These are phyloP conservation scores for Mayamaea pseudoterrestris DNA, from an alignment of 108 stramenopile genomes.

Conservation along the genomic window DNA sequence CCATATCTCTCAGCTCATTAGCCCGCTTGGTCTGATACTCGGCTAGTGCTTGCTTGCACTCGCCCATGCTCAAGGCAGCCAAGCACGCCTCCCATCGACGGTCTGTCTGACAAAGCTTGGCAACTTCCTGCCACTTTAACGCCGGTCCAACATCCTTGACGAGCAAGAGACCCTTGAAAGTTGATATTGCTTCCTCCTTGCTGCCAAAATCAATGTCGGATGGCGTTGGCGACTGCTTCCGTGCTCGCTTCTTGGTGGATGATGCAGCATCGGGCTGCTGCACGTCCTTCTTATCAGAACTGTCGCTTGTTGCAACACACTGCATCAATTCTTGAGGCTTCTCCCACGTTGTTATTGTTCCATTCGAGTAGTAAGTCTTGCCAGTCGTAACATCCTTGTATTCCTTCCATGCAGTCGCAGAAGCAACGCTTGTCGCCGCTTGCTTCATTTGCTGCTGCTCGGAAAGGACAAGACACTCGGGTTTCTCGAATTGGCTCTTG, in stretches of 20 bases:
- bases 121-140: constrained; percentile 65
- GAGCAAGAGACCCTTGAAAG: constrained; percentile 70
- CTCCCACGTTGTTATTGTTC: constrained; percentile 65
- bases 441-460: constrained; percentile 1
- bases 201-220: constrained; percentile 25
- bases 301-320: not conserved
- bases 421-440: constrained; percentile 7
- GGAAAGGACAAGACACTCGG: constrained; percentile 18
- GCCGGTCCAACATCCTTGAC: constrained; percentile 58
- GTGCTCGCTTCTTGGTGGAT: not conserved
- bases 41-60: constrained; percentile 72
- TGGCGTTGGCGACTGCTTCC: constrained; percentile 29
- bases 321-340: constrained; percentile 37
- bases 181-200: constrained; percentile 64
- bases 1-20: constrained; percentile 54
- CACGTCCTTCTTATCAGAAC: constrained; percentile 4
- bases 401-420: constrained; percentile 41
- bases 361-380: constrained; percentile 74
- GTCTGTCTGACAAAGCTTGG: constrained; percentile 47
- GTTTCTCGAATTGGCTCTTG: constrained; percentile 49
- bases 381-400: constrained; percentile 51
- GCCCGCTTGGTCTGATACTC: constrained; percentile 83
- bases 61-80: constrained; percentile 37
- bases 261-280: constrained; percentile 6
- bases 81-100: constrained; percentile 53